Base-by-base conservation (phyloP, 495 filamentous ascomycete genomes). In the Glutinoglossum americanum region DNA sequence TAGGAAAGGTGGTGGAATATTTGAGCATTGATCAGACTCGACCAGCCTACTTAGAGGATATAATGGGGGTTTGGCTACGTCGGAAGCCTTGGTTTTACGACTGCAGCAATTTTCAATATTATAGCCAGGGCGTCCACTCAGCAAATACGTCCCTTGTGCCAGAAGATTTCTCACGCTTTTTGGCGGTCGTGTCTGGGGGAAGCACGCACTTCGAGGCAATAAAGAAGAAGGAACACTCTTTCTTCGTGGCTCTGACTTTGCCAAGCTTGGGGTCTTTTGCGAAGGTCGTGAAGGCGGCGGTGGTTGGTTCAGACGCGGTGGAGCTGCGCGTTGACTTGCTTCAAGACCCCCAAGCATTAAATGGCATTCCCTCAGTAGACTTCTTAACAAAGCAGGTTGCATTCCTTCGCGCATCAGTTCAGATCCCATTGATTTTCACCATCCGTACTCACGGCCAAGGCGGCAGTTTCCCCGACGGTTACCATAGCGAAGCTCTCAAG, bases 71-170 rank as follows among this genome's bases (percentile, higher is more conserved):
- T 30, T 97, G 90, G 78, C 73, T 88, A 51, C 84, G 93, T 51
- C 81, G 92, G 17, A 92, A 89, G 69, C 86, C 87, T 1, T 93
- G 86, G 81, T 97, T 85, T 70, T 74, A 83, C 57, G 82, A 89
- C 63, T 97, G 92, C 74, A 96, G 90, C 72, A 97, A 96, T 67
- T 84, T 85, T 66, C 86, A 94, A 63, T 95, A 93, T 72, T 81
- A 88, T 72, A 90, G 84, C 69, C 74, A 78, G 51, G 76, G 72
- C 3, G 2, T 30, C 30, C 65, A 68, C 17, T 60, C 66, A 10
- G 59, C 65, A 13, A 68, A 68, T 17, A 70, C 86, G 44, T 71
- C 73, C 19, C 74, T 80, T 60, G 80, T 84, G 10, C 77, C 83
- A 3, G 74, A 83, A 51, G 88, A 94, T 65, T 95, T 97, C 64